phyloP scores from a whole-genome alignment of 2,329 filamentous ascomycete species.

The Fusarium luffae region DNA sequence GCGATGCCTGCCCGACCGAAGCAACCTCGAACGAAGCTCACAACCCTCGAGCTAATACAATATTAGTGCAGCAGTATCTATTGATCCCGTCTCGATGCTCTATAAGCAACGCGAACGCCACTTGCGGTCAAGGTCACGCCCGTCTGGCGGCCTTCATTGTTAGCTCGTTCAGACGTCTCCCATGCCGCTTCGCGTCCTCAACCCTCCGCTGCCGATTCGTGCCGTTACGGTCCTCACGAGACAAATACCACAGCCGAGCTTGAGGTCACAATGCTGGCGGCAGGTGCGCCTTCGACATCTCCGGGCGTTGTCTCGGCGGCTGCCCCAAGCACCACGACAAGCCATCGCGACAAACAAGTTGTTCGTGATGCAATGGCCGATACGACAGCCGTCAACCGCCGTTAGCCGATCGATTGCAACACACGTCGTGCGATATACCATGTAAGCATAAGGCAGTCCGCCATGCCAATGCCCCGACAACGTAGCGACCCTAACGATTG shows the following conservation, averaged over 20 bases:
- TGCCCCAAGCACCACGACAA: neutral
- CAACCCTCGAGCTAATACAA: neutral
- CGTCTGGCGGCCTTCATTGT: neutral
- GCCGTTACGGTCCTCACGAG: rapidly evolving
- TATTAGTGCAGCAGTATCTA: rapidly evolving
- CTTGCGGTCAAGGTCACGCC: neutral
- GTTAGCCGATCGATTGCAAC: neutral
- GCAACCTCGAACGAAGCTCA: neutral
- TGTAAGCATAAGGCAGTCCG: neutral
- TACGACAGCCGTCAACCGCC: neutral
- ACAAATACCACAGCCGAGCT: rapidly evolving
- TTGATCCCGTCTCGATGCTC: neutral
- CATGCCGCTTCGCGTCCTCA: neutral
- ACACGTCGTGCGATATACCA: too few species aligned
- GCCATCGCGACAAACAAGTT: neutral
- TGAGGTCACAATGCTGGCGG: neutral
- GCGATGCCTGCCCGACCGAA: neutral
- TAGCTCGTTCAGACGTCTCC: neutral
- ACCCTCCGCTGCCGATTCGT: neutral
- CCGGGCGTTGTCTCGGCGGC: rapidly evolving
- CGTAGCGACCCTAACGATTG: neutral
- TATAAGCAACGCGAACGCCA: neutral
- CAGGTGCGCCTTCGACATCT: neutral
- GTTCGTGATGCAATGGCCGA: neutral
- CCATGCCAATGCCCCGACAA: too few species aligned